Percentiles rank a stretch among this genome's conserved stretches.
Evolutionary conservation across 192 early-diverging fungal genomes (phyloP).

Genomic region (Fimicolochytrium jonesii): DNA sequence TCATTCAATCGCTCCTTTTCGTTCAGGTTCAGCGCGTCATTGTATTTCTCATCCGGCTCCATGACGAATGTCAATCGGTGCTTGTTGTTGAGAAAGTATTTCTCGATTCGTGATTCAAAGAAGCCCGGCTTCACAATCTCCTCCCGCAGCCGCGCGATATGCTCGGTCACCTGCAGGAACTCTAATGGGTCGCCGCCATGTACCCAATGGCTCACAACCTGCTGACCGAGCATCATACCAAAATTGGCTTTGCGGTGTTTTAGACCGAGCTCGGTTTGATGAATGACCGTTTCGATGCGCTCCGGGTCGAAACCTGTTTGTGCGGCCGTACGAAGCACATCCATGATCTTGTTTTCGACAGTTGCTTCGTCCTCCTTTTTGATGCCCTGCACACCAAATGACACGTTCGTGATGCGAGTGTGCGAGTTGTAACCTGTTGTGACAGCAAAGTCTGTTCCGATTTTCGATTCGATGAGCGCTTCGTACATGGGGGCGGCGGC

Average conservation of each 20-base stretch:
- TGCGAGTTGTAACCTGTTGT: constrained; percentile 87
- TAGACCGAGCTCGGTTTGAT: constrained; percentile 83
- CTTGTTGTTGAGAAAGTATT: constrained; percentile 75
- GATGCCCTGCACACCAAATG: constrained; percentile 88
- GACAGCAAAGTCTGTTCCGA: constrained; percentile 85
- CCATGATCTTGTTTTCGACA: constrained; percentile 66
- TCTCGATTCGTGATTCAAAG: constrained; percentile 70
- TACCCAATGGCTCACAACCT: constrained; percentile 76
- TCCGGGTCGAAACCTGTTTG: constrained; percentile 73
- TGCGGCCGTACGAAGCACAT: constrained; percentile 63
- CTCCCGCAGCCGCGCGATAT: constrained; percentile 65
- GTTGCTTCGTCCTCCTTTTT: constrained; percentile 56
- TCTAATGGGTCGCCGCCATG: constrained; percentile 84
- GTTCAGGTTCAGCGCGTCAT: constrained; percentile 47
- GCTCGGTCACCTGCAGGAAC: constrained; percentile 72
- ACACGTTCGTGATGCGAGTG: constrained; percentile 50
- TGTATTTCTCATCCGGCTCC: constrained; percentile 69
- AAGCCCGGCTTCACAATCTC: constrained; percentile 51
- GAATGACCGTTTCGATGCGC: constrained; percentile 79
- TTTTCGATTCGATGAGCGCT: constrained; percentile 82
- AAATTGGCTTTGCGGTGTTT: constrained; percentile 88
- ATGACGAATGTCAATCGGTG: constrained; percentile 80
- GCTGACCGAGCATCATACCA: constrained; percentile 77
- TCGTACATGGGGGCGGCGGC: constrained; percentile 90
- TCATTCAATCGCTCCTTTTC: constrained; percentile 65